Base-by-base conservation (phyloP, 2,329 filamentous ascomycete species). In the Teratosphaeriaceae sp. region DNA sequence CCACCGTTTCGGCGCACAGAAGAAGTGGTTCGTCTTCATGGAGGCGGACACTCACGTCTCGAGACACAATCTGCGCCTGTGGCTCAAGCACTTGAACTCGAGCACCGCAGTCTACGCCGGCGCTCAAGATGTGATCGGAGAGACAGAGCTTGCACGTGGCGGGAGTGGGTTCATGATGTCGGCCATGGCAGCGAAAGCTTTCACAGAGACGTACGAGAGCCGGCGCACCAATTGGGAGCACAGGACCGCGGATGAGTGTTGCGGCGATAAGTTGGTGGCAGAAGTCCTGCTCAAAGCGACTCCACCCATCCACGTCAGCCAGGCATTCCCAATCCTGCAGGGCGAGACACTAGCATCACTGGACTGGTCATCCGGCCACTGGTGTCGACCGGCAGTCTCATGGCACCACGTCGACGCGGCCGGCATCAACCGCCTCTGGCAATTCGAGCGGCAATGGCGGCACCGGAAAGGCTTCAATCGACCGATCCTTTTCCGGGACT, bases 21-120 rank as follows among this genome's bases (percentile, higher is more conserved):
- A 72, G 36, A 73, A 72, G 44, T 80, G 76, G 76, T 80, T 71
- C 46, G 63, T 77, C 43, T 80, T 80, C 55, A 69, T 78, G 36
- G 76, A 79, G 50, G 71, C 74, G 0, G 76, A 80, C 53, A 79
- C 75, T 0, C 79, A 76, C 49, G 57, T 79, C 30, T 63, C 75
- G 6, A 73, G 75, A 65, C 61, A 67, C 22, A 75, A 73, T 24
- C 50, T 79, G 31, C 53, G 77, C 13, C 60, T 66, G 19, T 80
- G 73, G 72, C 65, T 80, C 15, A 61, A 63, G n/a, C 60, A 67
- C n/a, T 70, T 73, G 49, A 69, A 79, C 53, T 48, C 67, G 2
- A 58, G 56, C 2, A 55, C 71, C 46, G 70, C 71, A n/a, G 49
- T 69, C 3, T 77, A 76, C 53, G 65, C 75, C 42, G 74, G 73